Conservation (phyloP, 2,329 filamentous ascomycete species). For the Fusarium globosum region DNA sequence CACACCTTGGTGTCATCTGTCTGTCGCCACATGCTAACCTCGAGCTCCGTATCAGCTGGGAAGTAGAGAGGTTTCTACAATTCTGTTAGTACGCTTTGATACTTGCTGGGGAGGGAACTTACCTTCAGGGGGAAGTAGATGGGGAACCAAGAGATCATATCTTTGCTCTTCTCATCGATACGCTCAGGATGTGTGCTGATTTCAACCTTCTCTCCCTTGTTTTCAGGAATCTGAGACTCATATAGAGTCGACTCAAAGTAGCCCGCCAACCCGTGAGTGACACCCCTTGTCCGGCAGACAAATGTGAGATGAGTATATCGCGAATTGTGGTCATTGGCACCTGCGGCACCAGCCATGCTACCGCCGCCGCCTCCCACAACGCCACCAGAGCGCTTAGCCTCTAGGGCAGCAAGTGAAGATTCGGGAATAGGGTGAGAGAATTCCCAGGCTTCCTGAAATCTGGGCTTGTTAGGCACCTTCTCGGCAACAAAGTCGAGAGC, state of each 20-base stretch:
- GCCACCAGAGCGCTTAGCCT: constrained; percentile 71
- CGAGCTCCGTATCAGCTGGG: constrained; percentile 84
- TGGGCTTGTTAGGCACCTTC: constrained; percentile 64
- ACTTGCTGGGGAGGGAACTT: constrained; percentile 43
- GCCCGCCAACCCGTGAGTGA: constrained; percentile 89
- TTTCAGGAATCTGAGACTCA: constrained; percentile 58
- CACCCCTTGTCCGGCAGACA: constrained; percentile 79
- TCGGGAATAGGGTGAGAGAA: constrained; percentile 80
- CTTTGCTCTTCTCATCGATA: constrained; percentile 91
- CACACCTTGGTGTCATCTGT: constrained; percentile 96
- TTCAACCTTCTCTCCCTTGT: constrained; percentile 71
- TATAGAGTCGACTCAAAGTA: constrained; percentile 99
- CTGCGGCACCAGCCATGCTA: constrained; percentile 78
- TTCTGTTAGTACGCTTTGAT: constrained; percentile 3
- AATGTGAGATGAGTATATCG: constrained; percentile 84
- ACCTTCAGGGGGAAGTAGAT: constrained; percentile 98
- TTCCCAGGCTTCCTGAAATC: constrained; percentile 83
- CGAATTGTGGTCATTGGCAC: constrained; percentile 91
- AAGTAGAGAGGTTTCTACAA: constrained; percentile 83
- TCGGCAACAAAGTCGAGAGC: constrained; percentile 87
- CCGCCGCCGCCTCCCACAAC: constrained; percentile 75
- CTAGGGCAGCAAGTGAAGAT: constrained; percentile 64
- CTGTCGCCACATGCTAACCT: constrained; percentile 94
- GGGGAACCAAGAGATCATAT: constrained; percentile 99
- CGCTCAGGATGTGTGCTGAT: constrained; percentile 92